Base-by-base conservation (phyloP, 345 rosid genomes). In the Litchi chinensis region DNA sequence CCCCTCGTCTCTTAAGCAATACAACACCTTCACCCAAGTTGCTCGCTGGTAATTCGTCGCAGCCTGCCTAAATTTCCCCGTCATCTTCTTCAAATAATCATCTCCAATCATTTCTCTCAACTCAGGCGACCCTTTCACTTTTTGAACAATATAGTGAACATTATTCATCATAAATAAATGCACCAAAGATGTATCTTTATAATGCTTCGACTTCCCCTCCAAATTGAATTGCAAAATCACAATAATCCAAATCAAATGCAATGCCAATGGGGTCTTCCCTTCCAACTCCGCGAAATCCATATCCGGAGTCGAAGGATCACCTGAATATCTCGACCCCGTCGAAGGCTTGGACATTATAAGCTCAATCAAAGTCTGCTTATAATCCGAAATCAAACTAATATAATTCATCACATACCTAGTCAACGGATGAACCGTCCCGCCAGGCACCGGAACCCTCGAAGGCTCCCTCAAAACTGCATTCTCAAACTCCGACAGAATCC, bases 351-450 rank as follows among this genome's bases (percentile, higher is more conserved):
- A 93, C 87, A 92, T 74, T 59, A 95, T 93, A 26, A 95, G 90
- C 74, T 88, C 92, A 63, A 82, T 84, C 87, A 95, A 78, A 4
- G 93, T 93, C 82, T 82, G 96, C 73, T 91, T 95, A 75, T 95
- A 95, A 85, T 95, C 99, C 44, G 98, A 89, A 74, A 93, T 93
- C 89, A 92, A 89, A 79, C 93, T 94, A 72, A 91, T 90, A 75
- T 95, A 95, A 73, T 95, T 95, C 99, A 95, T 95, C 76, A 93
- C 97, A 81, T 95, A 95, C 91, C 99, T 89, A 6, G 99, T 95
- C 82, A 95, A 82, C 4, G 99, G 99, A 83, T 95, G 99, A 74
- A 95, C 88, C 0, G 97, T 93, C 21, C 98, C 99, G 15, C 97
- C 99, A 15, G 98, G 98, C 28, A 93, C 94, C 2, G 93, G 91